These are phyloP conservation scores for Venturia carpophila DNA, from an alignment of 2,329 filamentous ascomycete genomes.

Conservation along the genomic window DNA sequence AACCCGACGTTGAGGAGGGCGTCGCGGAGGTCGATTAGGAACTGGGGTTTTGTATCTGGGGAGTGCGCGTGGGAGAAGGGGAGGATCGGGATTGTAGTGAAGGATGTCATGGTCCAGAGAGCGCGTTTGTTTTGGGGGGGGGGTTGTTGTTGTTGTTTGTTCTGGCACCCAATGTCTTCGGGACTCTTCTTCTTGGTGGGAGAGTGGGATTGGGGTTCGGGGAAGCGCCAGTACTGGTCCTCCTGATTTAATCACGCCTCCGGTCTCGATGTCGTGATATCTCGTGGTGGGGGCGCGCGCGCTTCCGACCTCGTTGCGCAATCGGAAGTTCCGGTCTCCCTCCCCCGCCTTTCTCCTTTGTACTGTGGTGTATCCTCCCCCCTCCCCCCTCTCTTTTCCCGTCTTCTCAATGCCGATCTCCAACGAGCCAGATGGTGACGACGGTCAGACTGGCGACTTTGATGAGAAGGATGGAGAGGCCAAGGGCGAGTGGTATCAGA, in stretches of 20 bases:
- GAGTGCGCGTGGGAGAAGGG: conserved; percentile 61
- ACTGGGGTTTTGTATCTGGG: conserved; percentile 59
- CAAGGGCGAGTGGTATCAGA: conserved; percentile 18
- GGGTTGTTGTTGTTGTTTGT: too few species aligned
- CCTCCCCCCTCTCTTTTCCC: too few species aligned
- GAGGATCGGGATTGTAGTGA: conserved; percentile 68
- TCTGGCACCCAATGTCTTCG: too few species aligned
- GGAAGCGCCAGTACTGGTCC: too few species aligned
- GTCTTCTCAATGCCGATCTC: background rate
- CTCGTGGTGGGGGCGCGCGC: background rate
- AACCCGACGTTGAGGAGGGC: conserved; percentile 84
- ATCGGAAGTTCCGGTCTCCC: background rate
- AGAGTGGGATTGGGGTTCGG: too few species aligned
- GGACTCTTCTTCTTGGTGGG: too few species aligned
- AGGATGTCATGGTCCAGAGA: conserved; percentile 34
- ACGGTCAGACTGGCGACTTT: conserved; percentile 19
- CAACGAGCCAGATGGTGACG: conserved; percentile 18
- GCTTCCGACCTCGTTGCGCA: background rate
- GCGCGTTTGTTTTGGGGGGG: background rate
- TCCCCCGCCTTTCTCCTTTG: background rate
- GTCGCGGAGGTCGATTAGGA: conserved; percentile 62
- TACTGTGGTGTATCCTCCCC: too few species aligned
- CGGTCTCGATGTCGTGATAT: conserved; percentile 5
- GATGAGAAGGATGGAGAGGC: conserved; percentile 20
- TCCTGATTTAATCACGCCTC: too few species aligned